A percentile compares a stretch with the other conserved stretches of the same genome.
These are phyloP conservation scores for Chondrus crispus DNA, from an alignment of 23 red algal genomes.

Conservation along the genomic window DNA sequence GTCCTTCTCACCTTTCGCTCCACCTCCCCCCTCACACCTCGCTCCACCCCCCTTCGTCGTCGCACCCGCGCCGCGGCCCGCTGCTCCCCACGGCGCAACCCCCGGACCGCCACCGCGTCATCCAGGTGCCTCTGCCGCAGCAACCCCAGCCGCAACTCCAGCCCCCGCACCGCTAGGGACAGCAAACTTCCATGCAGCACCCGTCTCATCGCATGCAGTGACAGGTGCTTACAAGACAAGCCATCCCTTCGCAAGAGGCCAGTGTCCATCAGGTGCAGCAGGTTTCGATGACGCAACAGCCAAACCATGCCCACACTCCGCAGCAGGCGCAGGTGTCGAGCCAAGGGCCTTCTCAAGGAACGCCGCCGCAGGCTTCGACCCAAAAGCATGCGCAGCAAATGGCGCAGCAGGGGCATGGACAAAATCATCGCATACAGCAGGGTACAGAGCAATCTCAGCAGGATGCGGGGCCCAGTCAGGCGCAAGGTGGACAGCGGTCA, in stretches of 20 bases:
- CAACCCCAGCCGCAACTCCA: conserved; percentile 3
- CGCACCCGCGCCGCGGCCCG: neutral
- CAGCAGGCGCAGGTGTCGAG: neutral
- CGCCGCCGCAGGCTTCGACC: neutral
- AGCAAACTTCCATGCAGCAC: neutral
- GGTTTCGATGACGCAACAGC: neutral
- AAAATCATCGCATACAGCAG: neutral
- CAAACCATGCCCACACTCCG: neutral
- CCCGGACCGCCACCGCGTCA: neutral
- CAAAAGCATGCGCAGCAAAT: neutral
- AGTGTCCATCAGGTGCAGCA: neutral
- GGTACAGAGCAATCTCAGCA: neutral
- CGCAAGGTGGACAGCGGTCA: neutral
- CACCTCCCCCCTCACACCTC: conserved; percentile 1
- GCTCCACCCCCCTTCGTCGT: neutral
- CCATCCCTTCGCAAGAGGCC: neutral
- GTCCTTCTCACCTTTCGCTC: neutral
- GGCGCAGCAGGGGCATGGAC: neutral
- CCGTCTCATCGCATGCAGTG: neutral
- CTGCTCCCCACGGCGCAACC: neutral
- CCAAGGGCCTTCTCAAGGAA: neutral
- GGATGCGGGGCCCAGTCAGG: neutral
- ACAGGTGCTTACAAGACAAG: neutral
- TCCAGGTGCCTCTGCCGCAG: conserved; percentile 28
- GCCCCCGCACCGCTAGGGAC: neutral